Evolutionary conservation across 2,329 filamentous ascomycete genomes (phyloP), one percentile per base, ranked within the genome.

Genomic region (Atkinsonella hypoxylon): DNA sequence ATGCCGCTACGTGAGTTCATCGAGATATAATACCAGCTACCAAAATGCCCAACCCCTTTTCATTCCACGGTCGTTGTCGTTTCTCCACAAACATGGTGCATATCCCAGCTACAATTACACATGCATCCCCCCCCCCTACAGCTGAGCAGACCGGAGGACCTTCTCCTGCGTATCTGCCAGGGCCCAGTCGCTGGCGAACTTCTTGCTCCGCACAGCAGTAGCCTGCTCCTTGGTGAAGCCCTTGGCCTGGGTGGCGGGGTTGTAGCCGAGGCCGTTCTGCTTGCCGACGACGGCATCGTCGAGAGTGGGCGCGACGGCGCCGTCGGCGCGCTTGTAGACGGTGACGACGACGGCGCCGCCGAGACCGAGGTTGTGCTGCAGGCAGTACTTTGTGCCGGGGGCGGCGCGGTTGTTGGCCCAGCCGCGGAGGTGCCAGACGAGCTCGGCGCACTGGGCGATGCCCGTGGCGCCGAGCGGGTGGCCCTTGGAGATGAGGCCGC

Each of bases 381-480:
- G 72, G 51, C 85, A 87, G 52, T 81, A 81, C 54, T 71, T 79
- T 0, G 89, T 93, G 52, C 76, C 75, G 18, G 79, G 71, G 1
- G 86, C 77, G 15, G 81, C 71, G 40, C 91, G 78, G 73, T 96
- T 96, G 69, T 93, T 95, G 18, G 91, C 91, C 91, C 91, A 96
- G 12, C 91, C 91, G 56, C 91, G 81, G 59, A 97, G 75, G 63
- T 97, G 91, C 91, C 91, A 97, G 30, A 94, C 87, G 12, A 97
- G 74, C 71, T 97, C 91, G 5, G 91, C 88, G 64, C 90, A 96
- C 71, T 97, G 91, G 12, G 91, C 93, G 48, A 97, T 77, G n/a
- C 93, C 91, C 0, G 89, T 95, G 0, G 91, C 91, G 34, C 91
- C 91, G 4, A 97, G 81, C 0, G 93, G 91, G 67, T 97, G 91